These are phyloP conservation scores for Wallemia mellicola DNA, from an alignment of 1,284 basidiomycete genomes.

Conservation along the genomic window DNA sequence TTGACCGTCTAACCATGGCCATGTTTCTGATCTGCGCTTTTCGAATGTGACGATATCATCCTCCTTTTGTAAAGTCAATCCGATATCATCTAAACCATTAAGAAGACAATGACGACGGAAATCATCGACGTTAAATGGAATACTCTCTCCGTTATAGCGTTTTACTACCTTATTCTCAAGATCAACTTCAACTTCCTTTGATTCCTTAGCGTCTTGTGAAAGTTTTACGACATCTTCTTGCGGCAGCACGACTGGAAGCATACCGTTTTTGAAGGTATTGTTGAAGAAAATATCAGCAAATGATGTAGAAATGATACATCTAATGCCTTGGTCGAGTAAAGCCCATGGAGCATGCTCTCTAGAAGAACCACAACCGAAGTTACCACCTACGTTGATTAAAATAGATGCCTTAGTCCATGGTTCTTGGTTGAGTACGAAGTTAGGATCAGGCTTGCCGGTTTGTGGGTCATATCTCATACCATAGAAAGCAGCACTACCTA, in stretches of 20 bases:
- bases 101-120: conserved; percentile 75
- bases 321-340: conserved; percentile 81
- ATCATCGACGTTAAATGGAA: conserved; percentile 47
- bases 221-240: conserved; percentile 42
- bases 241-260: conserved; percentile 58
- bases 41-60: conserved; percentile 44
- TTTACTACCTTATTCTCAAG: conserved; percentile 61
- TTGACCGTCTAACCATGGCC: conserved; percentile 86
- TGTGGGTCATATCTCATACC: conserved; percentile 48
- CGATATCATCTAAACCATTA: conserved; percentile 82
- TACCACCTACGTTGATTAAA: conserved; percentile 59
- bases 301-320: conserved; percentile 67
- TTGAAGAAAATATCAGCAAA: conserved; percentile 84
- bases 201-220: conserved; percentile 48
- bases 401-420: conserved; percentile 57
- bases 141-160: conserved; percentile 38
- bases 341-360: conserved; percentile 93
- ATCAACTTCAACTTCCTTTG: conserved; percentile 59
- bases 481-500: conserved; percentile 67
- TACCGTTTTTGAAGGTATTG: conserved; percentile 86
- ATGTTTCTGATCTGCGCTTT: conserved; percentile 33
- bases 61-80: conserved; percentile 52
- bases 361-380: conserved; percentile 84
- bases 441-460: conserved; percentile 40
- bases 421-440: conserved; percentile 64